Evolutionary conservation across 2,329 filamentous ascomycete species (phyloP), one percentile per base, ranked within the genome.

Genomic region (Fusarium paranaense): DNA sequence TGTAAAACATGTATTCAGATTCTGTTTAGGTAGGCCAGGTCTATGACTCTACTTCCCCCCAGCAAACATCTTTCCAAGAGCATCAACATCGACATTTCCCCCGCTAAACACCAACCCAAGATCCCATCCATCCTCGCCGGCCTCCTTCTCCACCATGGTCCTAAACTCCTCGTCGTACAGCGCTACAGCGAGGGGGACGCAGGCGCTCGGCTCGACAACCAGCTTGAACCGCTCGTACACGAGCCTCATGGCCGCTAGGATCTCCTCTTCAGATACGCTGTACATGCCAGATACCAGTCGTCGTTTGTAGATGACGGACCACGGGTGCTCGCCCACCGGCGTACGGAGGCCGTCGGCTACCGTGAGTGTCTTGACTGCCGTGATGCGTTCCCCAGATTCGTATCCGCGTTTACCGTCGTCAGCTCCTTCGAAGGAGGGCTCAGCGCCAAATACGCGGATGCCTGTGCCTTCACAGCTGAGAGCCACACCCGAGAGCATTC

Each of bases 341-440:
- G 95, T 98, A 30, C 96, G 88, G 80, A 98, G 84, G 0, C 96
- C 96, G 82, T 98, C 96, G 0, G 95, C 96, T 38, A 98, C 92
- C 0, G 96, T 98, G 18, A 96, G 86, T 1, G 92, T 91, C 76
- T 89, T 90, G 22, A 98, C 95, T 0, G 81, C 82, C 72, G 89
- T 85, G 42, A 98, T 87, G 14, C 95, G 87, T 75, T 84, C 75
- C 0, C 93, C 92, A 0, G 87, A 80, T 62, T 88, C 88, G 35
- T 96, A 88, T 0, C 94, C 94, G 3, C 94, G 86, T 69, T 91
- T 88, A 40, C 89, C 93, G 83, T 98, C 96, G 83, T 98, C 95
- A 1, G 91, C 95, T 58, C 95, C 95, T 79, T 97, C 84, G 79
- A 93, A 94, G 25, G 86, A 89, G 0, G 97, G 96, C 84, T 98